phyloP scores from a whole-genome alignment of 2,329 filamentous ascomycete genomes.

The Ambrosiella xylebori region DNA sequence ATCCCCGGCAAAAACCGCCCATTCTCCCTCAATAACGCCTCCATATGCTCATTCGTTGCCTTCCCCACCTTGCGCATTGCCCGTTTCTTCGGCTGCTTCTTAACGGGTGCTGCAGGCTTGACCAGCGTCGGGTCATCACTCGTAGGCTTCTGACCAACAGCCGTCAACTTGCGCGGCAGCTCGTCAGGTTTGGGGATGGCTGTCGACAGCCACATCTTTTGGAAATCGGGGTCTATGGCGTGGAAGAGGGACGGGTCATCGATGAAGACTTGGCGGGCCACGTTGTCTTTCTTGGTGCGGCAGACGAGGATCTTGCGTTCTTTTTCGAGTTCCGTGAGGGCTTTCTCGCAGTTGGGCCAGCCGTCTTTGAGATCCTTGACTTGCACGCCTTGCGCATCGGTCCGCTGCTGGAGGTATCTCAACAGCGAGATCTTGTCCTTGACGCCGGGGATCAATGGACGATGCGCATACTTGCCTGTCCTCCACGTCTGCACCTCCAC shows the following conservation, averaged over 20 bases:
- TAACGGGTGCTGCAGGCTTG: slow-evolving; percentile 27
- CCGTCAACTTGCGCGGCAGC: slow-evolving; percentile 58
- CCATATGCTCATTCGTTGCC: slow-evolving; percentile 79
- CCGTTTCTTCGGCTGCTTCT: slow-evolving; percentile 60
- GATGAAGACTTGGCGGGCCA: slow-evolving; percentile 72
- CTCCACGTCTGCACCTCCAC: slow-evolving; percentile 51
- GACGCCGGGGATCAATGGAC: slow-evolving; percentile 65
- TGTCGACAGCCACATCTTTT: slow-evolving; percentile 65
- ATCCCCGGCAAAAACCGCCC: slow-evolving; percentile 20
- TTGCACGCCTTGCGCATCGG: slow-evolving; percentile 60
- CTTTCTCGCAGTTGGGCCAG: slow-evolving; percentile 70
- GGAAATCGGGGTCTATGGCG: slow-evolving; percentile 66
- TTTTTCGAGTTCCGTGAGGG: slow-evolving; percentile 60
- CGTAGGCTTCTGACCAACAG: slow-evolving; percentile 66
- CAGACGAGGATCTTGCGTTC: slow-evolving; percentile 71
- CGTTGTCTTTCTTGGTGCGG: slow-evolving; percentile 80
- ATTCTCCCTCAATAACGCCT: slow-evolving; percentile 60
- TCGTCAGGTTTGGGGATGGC: slow-evolving; percentile 59
- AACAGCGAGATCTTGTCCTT: slow-evolving; percentile 61
- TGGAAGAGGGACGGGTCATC: slow-evolving; percentile 68
- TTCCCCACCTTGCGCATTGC: slow-evolving; percentile 52
- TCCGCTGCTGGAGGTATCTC: slow-evolving; percentile 62
- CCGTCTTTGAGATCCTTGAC: slow-evolving; percentile 92
- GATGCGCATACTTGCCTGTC: slow-evolving; percentile 62
- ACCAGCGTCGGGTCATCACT: slow-evolving; percentile 54